These are phyloP conservation scores for Diospyros kaki DNA, from an alignment of 148 eudicot genomes.

Conservation along the genomic window DNA sequence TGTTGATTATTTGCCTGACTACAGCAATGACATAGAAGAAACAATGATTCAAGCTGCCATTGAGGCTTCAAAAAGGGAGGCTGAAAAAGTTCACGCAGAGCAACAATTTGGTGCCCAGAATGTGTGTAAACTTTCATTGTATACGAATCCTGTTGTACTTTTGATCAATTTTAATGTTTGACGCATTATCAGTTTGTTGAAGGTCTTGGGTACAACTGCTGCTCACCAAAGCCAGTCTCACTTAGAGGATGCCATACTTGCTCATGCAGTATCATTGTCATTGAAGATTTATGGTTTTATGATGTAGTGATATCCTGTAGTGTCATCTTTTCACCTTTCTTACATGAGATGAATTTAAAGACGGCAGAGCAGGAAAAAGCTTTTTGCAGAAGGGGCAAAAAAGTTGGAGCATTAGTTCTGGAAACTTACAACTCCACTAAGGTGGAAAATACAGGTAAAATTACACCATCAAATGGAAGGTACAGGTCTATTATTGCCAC, in stretches of 20 bases:
- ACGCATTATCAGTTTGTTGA: slow-evolving; percentile 8
- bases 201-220: slow-evolving; percentile 34
- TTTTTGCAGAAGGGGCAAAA: slow-evolving; percentile 31
- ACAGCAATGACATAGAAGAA: slow-evolving; percentile 82
- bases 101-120: slow-evolving; percentile 29
- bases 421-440: slow-evolving; percentile 32
- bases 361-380: slow-evolving; percentile 70
- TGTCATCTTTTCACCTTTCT: slow-evolving; percentile 8
- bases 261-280: slow-evolving; percentile 69
- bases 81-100: slow-evolving; percentile 37
- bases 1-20: slow-evolving; percentile 46
- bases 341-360: slow-evolving; percentile 29
- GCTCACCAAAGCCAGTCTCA: slow-evolving; percentile 40
- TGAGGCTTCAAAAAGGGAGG: slow-evolving; percentile 88
- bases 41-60: slow-evolving; percentile 96
- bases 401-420: slow-evolving; percentile 38
- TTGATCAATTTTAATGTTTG: not conserved
- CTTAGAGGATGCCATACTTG: slow-evolving; percentile 55
- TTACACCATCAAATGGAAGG: slow-evolving; percentile 48
- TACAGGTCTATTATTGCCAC: slow-evolving; percentile 10
- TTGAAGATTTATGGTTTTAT: slow-evolving; percentile 47
- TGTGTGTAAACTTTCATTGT: slow-evolving; percentile 16
- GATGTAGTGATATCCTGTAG: not conserved
- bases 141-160: too few species aligned
- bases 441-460: slow-evolving; percentile 35